phyloP scores from a whole-genome alignment of 2,329 filamentous ascomycete genomes.

The Coniochaeta prunicola region DNA sequence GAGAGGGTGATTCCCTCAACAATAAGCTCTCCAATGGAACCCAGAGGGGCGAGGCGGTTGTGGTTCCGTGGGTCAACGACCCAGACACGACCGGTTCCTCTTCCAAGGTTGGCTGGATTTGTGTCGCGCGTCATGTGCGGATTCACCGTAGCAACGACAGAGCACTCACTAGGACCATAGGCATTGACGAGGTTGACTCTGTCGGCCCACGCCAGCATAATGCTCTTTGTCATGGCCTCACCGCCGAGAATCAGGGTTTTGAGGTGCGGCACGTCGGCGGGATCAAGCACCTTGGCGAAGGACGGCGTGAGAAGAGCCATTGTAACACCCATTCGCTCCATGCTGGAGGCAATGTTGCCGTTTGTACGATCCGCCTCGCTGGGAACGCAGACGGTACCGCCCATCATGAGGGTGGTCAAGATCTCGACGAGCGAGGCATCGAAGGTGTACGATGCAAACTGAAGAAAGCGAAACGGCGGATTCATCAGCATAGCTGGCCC shows the following conservation, averaged over 20 bases:
- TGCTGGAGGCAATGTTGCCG: too few species aligned
- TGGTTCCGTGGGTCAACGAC: conserved; percentile 17
- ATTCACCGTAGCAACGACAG: conserved; percentile 2
- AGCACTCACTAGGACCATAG: conserved; percentile 11
- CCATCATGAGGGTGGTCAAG: conserved; percentile 25
- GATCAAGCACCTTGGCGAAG: conserved; percentile 11
- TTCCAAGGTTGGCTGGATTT: conserved; percentile 9
- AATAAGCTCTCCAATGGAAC: not conserved
- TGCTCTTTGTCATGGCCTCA: conserved; percentile 7
- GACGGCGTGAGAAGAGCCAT: conserved; percentile 13
- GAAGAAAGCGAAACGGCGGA: not conserved
- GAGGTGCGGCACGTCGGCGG: conserved; percentile 11
- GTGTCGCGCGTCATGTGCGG: not conserved
- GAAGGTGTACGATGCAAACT: conserved; percentile 22
- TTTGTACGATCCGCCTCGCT: conserved; percentile 18
- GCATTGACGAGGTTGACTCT: conserved; percentile 6
- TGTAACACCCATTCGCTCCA: too few species aligned
- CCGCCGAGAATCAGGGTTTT: conserved; percentile 9
- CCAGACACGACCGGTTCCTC: conserved; percentile 13
- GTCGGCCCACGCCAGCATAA: conserved; percentile 7
- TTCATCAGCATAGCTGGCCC: conserved; percentile 3
- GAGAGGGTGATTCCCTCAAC: not conserved
- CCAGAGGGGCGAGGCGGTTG: conserved; percentile 3
- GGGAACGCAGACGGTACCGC: conserved; percentile 29
- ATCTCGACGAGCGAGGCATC: conserved; percentile 29